Base-by-base conservation (phyloP, 306 rosid genomes). In the Prunus mume region DNA sequence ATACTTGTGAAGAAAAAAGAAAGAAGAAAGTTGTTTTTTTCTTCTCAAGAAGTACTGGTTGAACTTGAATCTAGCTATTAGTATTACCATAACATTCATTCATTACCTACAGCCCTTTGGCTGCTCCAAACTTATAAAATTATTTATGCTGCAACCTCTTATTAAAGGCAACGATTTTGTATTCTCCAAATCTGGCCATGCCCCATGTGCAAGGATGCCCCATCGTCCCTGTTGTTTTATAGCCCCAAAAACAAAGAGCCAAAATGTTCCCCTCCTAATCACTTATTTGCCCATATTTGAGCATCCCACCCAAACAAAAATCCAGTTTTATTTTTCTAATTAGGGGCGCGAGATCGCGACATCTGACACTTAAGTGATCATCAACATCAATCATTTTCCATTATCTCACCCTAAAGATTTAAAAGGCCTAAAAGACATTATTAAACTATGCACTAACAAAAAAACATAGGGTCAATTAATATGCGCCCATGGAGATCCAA, bases 121-220 rank as follows among this genome's bases (percentile, higher is more conserved):
- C 46, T 64, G 58, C 77, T 60, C 1, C 9, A 18, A 52, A 54
- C 54, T 19, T 28, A 13, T 60, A 25, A 32, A 60, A 73, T 60
- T 14, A 60, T 13, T 30, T 20, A 9, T 4, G 14, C 50, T 34
- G 2, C 8, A 62, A 12, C 61, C 54, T 64, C 65, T 74, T 71
- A 70, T 51, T 77, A 24, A 82, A 85, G 54, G 78, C 61, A 71
- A 77, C 77, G 78, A 84, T 76, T 82, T 71, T 73, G 79, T 54
- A 81, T 71, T 72, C 84, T 85, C 91, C 87, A 87, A 85, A 80
- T 78, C 87, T 81, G 91, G 86, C 91, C 88, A 77, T 72, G 56
- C 82, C 84, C 91, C 98, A 93, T 91, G 98, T 93, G 97, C 90
- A 45, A 72, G 83, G 87, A 77, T 88, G 71, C 86, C 90, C 87